phyloP scores from a whole-genome alignment of 257 asterid species.

The Solanum verrucosum region DNA sequence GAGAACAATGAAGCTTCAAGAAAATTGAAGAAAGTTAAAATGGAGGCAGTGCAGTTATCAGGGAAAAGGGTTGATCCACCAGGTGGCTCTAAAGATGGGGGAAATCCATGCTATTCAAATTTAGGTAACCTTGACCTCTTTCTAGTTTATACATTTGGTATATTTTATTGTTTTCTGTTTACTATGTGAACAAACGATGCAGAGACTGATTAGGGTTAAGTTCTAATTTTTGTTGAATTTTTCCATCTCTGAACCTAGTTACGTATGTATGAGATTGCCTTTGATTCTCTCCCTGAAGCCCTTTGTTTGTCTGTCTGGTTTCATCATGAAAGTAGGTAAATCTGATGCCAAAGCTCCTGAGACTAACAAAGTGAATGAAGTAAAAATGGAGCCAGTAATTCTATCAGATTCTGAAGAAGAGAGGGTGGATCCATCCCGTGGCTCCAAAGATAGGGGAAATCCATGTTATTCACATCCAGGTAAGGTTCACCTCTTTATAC shows the following conservation, averaged over 20 bases:
- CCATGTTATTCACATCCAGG: neutral
- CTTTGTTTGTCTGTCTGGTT: neutral
- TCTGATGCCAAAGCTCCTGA: constrained; percentile 29
- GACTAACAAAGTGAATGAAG: constrained; percentile 6
- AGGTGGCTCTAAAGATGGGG: neutral
- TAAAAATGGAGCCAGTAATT: neutral
- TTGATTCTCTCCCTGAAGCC: neutral
- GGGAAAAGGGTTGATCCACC: neutral
- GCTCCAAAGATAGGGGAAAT: neutral
- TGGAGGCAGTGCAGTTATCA: neutral
- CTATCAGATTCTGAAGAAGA: neutral
- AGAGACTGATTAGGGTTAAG: neutral
- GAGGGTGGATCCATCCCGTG: neutral
- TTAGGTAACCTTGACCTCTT: neutral
- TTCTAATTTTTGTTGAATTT: neutral
- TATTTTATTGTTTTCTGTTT: neutral
- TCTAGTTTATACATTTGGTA: neutral
- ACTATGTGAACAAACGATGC: neutral
- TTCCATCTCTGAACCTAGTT: neutral
- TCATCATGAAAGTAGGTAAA: neutral
- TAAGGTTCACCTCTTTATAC: neutral
- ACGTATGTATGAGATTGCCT: neutral
- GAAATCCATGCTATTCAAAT: neutral
- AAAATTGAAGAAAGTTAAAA: neutral
- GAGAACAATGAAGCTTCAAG: neutral